Percentiles rank a stretch among this genome's conserved stretches.
phyloP scores from a whole-genome alignment of 23 red algal species.

The Cyanidiococcus yangmingshanensis region DNA sequence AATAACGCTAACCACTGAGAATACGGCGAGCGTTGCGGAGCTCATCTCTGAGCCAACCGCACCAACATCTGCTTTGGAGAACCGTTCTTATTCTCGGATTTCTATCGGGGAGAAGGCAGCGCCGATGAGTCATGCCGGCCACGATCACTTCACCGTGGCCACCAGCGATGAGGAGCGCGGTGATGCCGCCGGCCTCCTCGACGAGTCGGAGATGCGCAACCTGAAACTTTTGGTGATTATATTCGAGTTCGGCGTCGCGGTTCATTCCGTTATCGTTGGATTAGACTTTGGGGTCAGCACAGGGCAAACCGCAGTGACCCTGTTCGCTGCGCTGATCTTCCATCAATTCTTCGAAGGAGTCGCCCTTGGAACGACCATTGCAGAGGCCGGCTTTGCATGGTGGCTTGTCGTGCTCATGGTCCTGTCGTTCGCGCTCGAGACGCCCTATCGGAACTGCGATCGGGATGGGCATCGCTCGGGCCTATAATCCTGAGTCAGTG shows the following conservation, averaged over 20 bases:
- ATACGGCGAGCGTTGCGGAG: background rate
- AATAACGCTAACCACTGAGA: background rate
- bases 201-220: background rate
- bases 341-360: constrained; percentile 37
- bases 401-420: constrained; percentile 18
- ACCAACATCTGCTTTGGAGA: background rate
- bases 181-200: background rate
- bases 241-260: constrained; percentile 30
- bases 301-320: constrained; percentile 13
- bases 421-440: constrained; percentile 17
- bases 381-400: constrained; percentile 16
- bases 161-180: constrained; percentile 3
- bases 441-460: constrained; percentile 22
- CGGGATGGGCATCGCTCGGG: constrained; percentile 23
- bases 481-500: constrained; percentile 16
- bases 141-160: background rate
- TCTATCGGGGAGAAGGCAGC: too few relatives aligned
- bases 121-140: background rate
- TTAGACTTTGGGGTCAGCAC: constrained; percentile 29
- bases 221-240: constrained; percentile 28
- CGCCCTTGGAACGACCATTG: constrained; percentile 25
- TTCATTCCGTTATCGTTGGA: constrained; percentile 30
- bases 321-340: constrained; percentile 32
- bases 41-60: background rate
- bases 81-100: background rate